Conservation (phyloP, 352 stramenopile species). For the Poterioochromonas sp. region DNA sequence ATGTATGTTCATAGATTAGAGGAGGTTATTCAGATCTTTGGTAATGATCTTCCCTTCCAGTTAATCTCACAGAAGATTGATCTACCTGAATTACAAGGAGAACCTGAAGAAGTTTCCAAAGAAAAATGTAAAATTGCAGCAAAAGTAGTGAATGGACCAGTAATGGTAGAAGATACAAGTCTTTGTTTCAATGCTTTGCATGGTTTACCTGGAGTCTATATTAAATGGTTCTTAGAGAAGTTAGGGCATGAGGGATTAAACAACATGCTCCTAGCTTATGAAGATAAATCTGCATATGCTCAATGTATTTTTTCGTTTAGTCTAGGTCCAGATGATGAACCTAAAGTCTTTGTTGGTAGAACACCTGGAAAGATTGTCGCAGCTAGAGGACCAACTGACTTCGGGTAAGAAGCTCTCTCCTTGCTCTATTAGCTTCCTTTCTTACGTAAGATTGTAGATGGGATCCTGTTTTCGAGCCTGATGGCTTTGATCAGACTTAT, state of each 20-base stretch:
- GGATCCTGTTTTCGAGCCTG: constrained; percentile 71
- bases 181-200: constrained; percentile 90
- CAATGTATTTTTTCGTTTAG: constrained; percentile 91
- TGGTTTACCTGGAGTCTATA: constrained; percentile 87
- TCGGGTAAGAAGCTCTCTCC: constrained; percentile 45
- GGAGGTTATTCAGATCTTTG: constrained; percentile 44
- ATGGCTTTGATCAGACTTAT: constrained; percentile 58
- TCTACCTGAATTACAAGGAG: constrained; percentile 92
- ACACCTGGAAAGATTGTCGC: constrained; percentile 58
- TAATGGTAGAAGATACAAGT: constrained; percentile 91
- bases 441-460: constrained; percentile 41
- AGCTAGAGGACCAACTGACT: constrained; percentile 49
- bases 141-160: constrained; percentile 59
- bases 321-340: constrained; percentile 50
- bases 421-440: not conserved
- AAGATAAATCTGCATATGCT: constrained; percentile 88
- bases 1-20: not conserved
- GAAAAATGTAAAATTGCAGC: constrained; percentile 86
- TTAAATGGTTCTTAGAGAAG: constrained; percentile 96
- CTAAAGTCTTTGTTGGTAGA: constrained; percentile 55
- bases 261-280: constrained; percentile 81
- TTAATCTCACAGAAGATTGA: constrained; percentile 82
- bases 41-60: constrained; percentile 65
- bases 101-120: constrained; percentile 80
- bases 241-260: constrained; percentile 76